A percentile compares a stretch with the other conserved stretches of the same genome.
phyloP scores from a whole-genome alignment of 2,329 filamentous ascomycete genomes.

The Fusarium tuaranense region DNA sequence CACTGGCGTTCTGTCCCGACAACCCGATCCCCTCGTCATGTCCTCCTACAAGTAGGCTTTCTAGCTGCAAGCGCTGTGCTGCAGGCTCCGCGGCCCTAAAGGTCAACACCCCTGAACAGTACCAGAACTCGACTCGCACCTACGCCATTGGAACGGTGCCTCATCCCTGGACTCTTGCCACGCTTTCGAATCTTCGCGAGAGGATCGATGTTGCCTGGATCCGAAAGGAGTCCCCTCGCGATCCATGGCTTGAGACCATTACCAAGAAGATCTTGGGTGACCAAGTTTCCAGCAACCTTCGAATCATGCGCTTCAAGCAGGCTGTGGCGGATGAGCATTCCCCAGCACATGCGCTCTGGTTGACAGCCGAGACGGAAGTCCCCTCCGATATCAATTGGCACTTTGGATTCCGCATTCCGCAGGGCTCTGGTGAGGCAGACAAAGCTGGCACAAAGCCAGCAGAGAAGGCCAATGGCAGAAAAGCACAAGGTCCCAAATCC shows the following conservation, averaged over 20 bases:
- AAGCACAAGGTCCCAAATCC: conserved; percentile 45
- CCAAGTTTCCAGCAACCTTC: conserved; percentile 68
- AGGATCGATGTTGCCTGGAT: conserved; percentile 74
- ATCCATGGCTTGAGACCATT: conserved; percentile 80
- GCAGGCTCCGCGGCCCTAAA: conserved; percentile 72
- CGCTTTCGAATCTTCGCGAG: conserved; percentile 72
- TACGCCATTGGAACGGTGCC: conserved; percentile 91
- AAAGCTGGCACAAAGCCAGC: conserved; percentile 43
- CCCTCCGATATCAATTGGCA: conserved; percentile 86
- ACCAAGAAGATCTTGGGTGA: conserved; percentile 77
- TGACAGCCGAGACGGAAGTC: conserved; percentile 75
- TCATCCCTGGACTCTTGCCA: conserved; percentile 87
- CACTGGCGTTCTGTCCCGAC: conserved; percentile 80
- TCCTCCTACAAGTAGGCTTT: conserved; percentile 76
- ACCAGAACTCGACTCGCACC: conserved; percentile 76
- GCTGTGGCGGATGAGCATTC: conserved; percentile 78
- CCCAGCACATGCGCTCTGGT: conserved; percentile 78
- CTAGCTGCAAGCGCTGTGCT: conserved; percentile 78
- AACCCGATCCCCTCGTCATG: conserved; percentile 82
- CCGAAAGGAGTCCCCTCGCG: conserved; percentile 75
- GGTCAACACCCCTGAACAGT: conserved; percentile 74
- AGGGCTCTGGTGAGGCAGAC: conserved; percentile 56
- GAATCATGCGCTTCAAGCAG: conserved; percentile 83
- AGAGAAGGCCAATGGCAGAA: conserved; percentile 25
- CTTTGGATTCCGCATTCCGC: conserved; percentile 86